phyloP scores from a whole-genome alignment of 306 rosid species.

The Citrullus colocynthis region DNA sequence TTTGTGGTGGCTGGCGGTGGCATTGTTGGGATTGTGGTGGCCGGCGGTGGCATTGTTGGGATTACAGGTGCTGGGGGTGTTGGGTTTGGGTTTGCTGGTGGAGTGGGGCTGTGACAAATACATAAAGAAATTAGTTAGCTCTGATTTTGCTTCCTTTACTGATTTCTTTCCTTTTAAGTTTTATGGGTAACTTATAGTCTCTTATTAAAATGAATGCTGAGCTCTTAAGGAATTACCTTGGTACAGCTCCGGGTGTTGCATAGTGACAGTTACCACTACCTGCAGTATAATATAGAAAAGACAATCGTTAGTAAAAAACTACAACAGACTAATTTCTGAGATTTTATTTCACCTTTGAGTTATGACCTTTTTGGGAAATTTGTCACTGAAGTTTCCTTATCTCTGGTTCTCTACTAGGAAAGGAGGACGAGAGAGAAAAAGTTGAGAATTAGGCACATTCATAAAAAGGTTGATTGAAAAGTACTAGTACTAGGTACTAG shows the following conservation, averaged over 20 bases:
- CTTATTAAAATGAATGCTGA: constrained; percentile 7
- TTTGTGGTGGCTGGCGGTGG: constrained; percentile 19
- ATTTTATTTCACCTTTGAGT: not conserved
- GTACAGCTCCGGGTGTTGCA: constrained; percentile 33
- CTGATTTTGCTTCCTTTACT: not conserved
- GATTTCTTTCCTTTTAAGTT: not conserved
- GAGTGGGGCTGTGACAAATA: constrained; percentile 27
- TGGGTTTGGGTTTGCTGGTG: constrained; percentile 13
- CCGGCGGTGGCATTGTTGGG: constrained; percentile 16
- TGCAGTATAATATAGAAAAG: constrained; percentile 19
- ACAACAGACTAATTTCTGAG: not conserved
- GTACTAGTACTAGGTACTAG: not conserved
- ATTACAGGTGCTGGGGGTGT: not conserved
- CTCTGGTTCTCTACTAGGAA: not conserved
- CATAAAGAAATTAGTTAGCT: not conserved
- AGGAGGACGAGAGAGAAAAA: not conserved
- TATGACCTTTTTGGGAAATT: not conserved
- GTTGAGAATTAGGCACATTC: not conserved
- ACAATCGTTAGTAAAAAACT: not conserved
- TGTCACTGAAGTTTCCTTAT: not conserved
- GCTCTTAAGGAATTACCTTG: constrained; percentile 36
- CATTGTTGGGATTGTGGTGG: constrained; percentile 18
- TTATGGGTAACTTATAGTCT: not conserved
- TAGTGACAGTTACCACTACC: constrained; percentile 60
- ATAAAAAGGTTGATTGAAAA: not conserved